Conservation (phyloP, 441 rosid species). For the Biscutella laevigata region DNA sequence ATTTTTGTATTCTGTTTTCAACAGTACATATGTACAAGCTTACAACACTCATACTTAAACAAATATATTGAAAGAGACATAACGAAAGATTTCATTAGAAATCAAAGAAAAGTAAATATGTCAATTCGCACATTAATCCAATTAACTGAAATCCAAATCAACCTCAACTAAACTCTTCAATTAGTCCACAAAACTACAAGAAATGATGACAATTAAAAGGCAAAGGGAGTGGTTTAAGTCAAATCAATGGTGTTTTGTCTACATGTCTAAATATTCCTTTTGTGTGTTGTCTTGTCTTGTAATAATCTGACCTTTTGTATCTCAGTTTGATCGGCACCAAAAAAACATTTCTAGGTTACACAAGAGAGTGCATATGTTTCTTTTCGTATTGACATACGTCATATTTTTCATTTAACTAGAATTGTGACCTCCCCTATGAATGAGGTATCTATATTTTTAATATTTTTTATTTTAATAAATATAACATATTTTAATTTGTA, state of each 20-base stretch:
- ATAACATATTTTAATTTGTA: too few relatives aligned
- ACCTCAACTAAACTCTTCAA: slow-evolving; percentile 27
- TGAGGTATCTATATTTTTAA: too few relatives aligned
- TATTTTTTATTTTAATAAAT: too few relatives aligned
- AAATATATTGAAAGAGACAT: slow-evolving; percentile 4
- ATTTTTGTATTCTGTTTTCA: too few relatives aligned
- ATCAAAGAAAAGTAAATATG: background rate
- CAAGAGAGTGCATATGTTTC: too few relatives aligned
- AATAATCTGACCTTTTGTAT: slow-evolving; percentile 15
- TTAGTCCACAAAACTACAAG: slow-evolving; percentile 25
- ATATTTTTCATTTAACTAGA: too few relatives aligned
- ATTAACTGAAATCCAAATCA: slow-evolving; percentile 23
- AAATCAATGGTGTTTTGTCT: slow-evolving; percentile 8
- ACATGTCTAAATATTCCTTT: slow-evolving; percentile 17
- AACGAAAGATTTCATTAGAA: slow-evolving; percentile 20
- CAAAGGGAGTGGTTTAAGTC: slow-evolving; percentile 33
- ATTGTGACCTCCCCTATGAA: too few relatives aligned
- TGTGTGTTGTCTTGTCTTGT: slow-evolving; percentile 30
- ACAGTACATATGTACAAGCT: background rate
- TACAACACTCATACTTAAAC: background rate
- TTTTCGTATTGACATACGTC: too few relatives aligned
- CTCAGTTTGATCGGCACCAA: background rate
- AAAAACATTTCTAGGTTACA: too few relatives aligned
- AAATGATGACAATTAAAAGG: slow-evolving; percentile 28
- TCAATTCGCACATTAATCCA: slow-evolving; percentile 21